Evolutionary conservation across 228 moss, liverwort and hornwort genomes (phyloP), one percentile per base, ranked within the genome.

Genomic region (Sphagnum magellanicum): DNA sequence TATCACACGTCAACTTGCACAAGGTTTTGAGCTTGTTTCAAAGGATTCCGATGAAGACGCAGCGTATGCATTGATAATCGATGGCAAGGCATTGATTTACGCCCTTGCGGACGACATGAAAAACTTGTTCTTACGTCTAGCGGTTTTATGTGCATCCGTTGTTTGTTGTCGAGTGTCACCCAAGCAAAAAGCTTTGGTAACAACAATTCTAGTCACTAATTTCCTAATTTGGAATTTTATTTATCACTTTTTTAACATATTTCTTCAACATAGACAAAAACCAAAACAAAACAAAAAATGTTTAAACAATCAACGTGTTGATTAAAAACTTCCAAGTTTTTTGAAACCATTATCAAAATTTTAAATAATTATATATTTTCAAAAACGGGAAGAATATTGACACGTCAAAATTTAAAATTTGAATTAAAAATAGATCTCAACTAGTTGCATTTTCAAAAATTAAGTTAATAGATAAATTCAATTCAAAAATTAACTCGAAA

Each of bases 141-240:
- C 80, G 16, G 80, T 75, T 4, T 78, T 67, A 47, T 87, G 87
- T 71, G 71, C 87, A 48, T 83, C 87, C 16, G 87, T 87, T 51
- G 80, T 87, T 55, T 87, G 87, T 50, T 87, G 87, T 67, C 80
- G 87, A 64, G 87, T 87, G 69, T 87, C 87, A 64, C 87, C 87
- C 14, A 87, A 87, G 63, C 87, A 87, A 64, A 87, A 87, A 63
- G 83, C 87, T 10, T 58, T 83, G 83, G 82, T 85, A 71, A 64
- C 48, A 16, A 16, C 16, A 62, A 62, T 62, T 16, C 61, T 62
- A 8, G 48, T 4, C 0, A 16, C 6, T 62, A 16, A 62, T 4
- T 46, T 62, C 61, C 15, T 62, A 14, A 7, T 47, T 62, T 16
- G 8, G 13, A 32, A 32, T 32, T 32, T 2, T 32, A 3, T 32